These are phyloP conservation scores for Poteriospumella lacustris DNA, from an alignment of 108 stramenopile genomes.

Conservation along the genomic window DNA sequence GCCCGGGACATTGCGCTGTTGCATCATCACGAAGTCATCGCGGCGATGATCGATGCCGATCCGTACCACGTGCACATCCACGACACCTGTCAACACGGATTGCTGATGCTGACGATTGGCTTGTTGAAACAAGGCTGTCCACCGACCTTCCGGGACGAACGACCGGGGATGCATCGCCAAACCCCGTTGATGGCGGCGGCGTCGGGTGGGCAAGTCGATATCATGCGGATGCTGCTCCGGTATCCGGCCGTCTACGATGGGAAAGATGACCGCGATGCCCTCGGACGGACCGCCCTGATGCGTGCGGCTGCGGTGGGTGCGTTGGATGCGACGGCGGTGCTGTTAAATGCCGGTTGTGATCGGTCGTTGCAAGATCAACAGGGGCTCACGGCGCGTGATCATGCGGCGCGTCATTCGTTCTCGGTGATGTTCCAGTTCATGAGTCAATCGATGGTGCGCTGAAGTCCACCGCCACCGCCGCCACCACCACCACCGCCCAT, in stretches of 20 bases:
- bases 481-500: too few species aligned
- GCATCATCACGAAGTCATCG: not conserved
- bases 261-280: not conserved
- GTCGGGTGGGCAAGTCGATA: not conserved
- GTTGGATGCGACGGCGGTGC: slow-evolving; percentile 1
- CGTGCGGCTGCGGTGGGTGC: slow-evolving; percentile 23
- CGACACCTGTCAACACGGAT: slow-evolving; percentile 2
- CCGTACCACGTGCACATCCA: slow-evolving; percentile 24
- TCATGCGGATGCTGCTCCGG: not conserved
- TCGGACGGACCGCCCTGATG: slow-evolving; percentile 20
- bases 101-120: not conserved
- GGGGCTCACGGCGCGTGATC: slow-evolving; percentile 7
- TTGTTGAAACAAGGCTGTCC: slow-evolving; percentile 30
- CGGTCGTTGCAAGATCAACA: not conserved
- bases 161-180: slow-evolving; percentile 4
- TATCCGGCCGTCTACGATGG: not conserved
- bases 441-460: not conserved
- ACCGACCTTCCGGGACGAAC: slow-evolving; percentile 2
- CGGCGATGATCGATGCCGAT: slow-evolving; percentile 21
- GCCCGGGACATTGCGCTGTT: not conserved
- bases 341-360: slow-evolving; percentile 30
- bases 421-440: not conserved
- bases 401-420: slow-evolving; percentile 5
- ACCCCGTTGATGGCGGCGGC: slow-evolving; percentile 20
- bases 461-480: too few species aligned